These are phyloP conservation scores for Lichtheimia ornata DNA, from an alignment of 371 early-diverging fungal genomes.

Conservation along the genomic window DNA sequence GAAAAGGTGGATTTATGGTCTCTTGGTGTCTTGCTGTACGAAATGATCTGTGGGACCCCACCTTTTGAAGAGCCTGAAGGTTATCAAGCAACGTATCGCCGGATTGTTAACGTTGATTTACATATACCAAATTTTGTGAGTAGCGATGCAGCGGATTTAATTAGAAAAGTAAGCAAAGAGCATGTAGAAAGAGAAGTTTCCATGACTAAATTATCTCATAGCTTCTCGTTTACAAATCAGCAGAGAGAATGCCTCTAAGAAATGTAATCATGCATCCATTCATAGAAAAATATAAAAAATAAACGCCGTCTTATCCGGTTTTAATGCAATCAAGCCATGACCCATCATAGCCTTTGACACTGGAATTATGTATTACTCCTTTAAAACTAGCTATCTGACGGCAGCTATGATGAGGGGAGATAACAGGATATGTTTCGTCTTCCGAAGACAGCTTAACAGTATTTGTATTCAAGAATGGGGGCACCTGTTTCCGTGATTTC, in stretches of 20 bases:
- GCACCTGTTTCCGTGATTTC: conserved; percentile 90
- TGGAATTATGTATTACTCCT: no score
- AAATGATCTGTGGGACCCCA: conserved; percentile 93
- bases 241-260: conserved; percentile 5
- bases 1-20: conserved; percentile 88
- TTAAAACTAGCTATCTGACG: no score
- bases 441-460: conserved; percentile 23
- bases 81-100: conserved; percentile 72
- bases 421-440: no score
- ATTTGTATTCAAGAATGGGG: conserved; percentile 83
- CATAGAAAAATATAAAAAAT: conserved; percentile 1
- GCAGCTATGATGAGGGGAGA: no score
- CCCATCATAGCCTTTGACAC: no score
- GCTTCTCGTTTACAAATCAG: conserved; percentile 9
- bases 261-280: conserved; percentile 7
- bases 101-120: conserved; percentile 87
- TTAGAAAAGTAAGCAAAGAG: conserved; percentile 59
- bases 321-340: no score
- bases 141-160: conserved; percentile 88
- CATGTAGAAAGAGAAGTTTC: background rate
- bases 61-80: conserved; percentile 88
- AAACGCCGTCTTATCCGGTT: no score
- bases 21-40: conserved; percentile 88
- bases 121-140: conserved; percentile 83
- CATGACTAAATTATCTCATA: background rate